Base-by-base conservation (phyloP, 2,329 filamentous ascomycete species). In the Aspergillus sp. region DNA sequence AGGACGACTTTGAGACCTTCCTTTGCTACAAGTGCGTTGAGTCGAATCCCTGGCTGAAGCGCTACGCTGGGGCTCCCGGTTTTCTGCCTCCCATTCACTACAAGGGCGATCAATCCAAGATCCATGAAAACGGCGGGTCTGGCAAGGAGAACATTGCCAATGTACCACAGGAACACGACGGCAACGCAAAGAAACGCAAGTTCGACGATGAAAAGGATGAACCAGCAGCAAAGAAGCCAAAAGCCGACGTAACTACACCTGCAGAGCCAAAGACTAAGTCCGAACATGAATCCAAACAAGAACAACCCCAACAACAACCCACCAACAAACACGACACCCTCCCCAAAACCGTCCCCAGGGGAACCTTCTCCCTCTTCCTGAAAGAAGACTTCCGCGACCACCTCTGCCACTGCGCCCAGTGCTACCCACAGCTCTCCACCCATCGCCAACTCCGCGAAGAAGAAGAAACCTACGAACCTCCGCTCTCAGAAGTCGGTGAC, bases 11-110 rank as follows among this genome's bases (percentile, higher is more conserved):
- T 55, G 89, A 94, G 46, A 82, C 85, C 23, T 86, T 97, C 60
- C 79, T 98, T 33, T 98, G 93, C 74, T 95, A 93, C 74, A 94
- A 95, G 64, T 98, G 93, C 59, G 79, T 95, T 12, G 83, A 90
- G 37, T 82, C 89, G 1, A 82, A 90, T 58, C 88, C 90, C 0
- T 98, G 93, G 93, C 85, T 97, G 66, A 94, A 91, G 71, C 76
- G 77, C 53, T 97, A 97, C 63, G 90, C 88, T 5, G 85, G 86
- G 2, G 81, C 86, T 0, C 63, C 81, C 0, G 90, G 90, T 0
- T 97, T 98, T 60, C 74, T 97, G 0, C 75, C 81, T 0, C 79
- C 90, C 0, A 79, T 96, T 0, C 84, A 83, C 55, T 67, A 69
- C 51, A 58, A 71, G 27, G 62, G 63, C 7, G 58, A 57, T 22